Conservation (phyloP, 176 grass and related monocot species). For the Musa itinerans region DNA sequence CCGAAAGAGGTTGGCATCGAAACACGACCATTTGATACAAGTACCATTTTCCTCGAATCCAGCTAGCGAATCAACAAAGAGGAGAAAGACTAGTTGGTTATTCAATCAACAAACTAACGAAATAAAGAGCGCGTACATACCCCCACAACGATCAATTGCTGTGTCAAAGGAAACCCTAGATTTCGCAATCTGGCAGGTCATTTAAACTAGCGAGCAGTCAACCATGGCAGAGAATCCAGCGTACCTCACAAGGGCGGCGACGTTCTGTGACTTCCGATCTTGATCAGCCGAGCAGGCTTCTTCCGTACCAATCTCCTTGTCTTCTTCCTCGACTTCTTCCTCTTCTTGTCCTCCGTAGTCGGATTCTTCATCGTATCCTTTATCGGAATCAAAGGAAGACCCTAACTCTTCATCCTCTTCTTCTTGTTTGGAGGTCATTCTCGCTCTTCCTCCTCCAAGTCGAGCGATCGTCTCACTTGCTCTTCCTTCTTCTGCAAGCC, state of each 20-base stretch:
- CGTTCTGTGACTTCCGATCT: conserved; percentile 78
- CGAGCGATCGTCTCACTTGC: neutral
- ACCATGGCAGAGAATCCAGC: neutral
- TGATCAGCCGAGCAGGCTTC: conserved; percentile 17
- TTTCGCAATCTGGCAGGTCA: neutral
- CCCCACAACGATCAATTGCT: neutral
- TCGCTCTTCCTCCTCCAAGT: neutral
- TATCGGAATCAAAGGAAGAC: conserved; percentile 36
- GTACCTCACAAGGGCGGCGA: conserved; percentile 76
- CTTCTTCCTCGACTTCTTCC: conserved; percentile 12
- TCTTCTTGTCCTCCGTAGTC: conserved; percentile 23
- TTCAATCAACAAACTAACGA: neutral
- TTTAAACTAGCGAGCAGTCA: neutral
- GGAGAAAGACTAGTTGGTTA: neutral
- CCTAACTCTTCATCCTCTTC: conserved; percentile 34
- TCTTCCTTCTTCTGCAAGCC: neutral
- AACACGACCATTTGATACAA: too few relatives aligned
- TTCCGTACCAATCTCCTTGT: conserved; percentile 23
- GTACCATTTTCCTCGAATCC: neutral
- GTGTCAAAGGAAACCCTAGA: neutral
- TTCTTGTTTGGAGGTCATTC: conserved; percentile 7
- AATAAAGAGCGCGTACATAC: neutral
- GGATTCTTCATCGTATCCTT: conserved; percentile 19
- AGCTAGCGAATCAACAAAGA: neutral
- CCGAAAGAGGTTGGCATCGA: too few relatives aligned